These are phyloP conservation scores for Tulasnella sp. DNA, from an alignment of 768 basidiomycete genomes.

Conservation along the genomic window DNA sequence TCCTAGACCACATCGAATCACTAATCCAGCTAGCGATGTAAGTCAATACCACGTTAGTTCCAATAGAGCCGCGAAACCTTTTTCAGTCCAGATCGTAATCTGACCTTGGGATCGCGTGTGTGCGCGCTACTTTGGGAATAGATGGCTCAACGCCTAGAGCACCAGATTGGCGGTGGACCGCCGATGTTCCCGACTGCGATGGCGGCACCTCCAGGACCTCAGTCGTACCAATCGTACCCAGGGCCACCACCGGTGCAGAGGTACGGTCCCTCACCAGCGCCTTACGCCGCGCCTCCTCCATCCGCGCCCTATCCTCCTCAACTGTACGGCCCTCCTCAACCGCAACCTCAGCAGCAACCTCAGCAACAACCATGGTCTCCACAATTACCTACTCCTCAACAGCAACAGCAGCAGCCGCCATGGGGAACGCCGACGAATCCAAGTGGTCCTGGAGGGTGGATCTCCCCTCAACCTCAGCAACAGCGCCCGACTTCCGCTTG, in stretches of 20 bases:
- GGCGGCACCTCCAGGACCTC: not conserved
- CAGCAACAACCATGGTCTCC: not conserved
- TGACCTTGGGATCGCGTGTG: not conserved
- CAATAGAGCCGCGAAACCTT: not conserved
- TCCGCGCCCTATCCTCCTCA: not conserved
- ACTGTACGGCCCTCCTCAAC: not conserved
- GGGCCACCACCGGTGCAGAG: not conserved
- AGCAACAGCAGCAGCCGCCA: not conserved
- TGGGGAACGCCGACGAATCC: not conserved
- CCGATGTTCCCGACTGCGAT: not conserved
- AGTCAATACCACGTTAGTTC: not conserved
- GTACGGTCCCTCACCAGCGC: conserved; percentile 3
- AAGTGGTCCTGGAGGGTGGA: not conserved
- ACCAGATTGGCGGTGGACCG: not conserved
- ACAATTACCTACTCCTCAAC: not conserved
- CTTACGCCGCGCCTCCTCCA: not conserved
- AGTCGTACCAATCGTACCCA: not conserved
- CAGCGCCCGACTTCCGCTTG: not conserved
- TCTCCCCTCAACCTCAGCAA: not conserved
- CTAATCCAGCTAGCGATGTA: conserved; percentile 7
- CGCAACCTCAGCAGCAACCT: not conserved
- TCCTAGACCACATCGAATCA: conserved; percentile 2
- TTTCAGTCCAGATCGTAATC: not conserved
- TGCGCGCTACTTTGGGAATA: not conserved
- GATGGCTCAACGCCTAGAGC: conserved; percentile 13